Evolutionary conservation across 78 protist genomes (phyloP), one percentile per base, ranked within the genome.

Genomic region (Trichosphaerium sp.): DNA sequence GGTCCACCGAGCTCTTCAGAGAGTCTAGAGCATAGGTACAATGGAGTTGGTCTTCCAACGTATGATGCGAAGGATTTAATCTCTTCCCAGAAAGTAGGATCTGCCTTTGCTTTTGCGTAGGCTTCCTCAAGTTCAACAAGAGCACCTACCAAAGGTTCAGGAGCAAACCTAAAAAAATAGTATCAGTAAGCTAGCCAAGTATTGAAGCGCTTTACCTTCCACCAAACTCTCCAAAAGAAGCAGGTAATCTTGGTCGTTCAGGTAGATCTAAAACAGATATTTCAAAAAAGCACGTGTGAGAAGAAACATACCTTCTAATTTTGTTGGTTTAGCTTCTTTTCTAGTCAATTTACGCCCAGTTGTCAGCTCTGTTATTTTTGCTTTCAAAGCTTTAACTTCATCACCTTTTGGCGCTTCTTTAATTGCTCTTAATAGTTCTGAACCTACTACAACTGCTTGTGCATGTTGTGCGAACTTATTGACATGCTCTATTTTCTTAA

Each of bases 61-160:
- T 65, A 80, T 10, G 59, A 18, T 29, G 26, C 44, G 73, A 39
- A 54, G 31, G 48, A 48, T 15, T 10, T 12, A 5, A 72, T 18
- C 68, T 75, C 83, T 11, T 12, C 83, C 38, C 8, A 21, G 73
- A 85, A 85, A 15, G 48, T 21, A 1, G 76, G 79, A 61, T 86
- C 91, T 25, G 0, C 60, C 55, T 64, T 39, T 4, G 43, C 55
- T 15, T 21, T 29, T 62, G 1, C 10, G 61, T 37, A 86, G 38
- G 60, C 60, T 40, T 1, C 28, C 49, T 75, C 83, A 18, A 86
- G 78, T 69, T 86, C 85, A 8, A 41, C 67, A 41, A 65, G 77
- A 39, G 86, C 86, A 26, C 11, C 59, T 14, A 81, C 71, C 11
- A 87, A 86, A 37, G 85, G 78, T 74, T 88, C 93, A 11, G 88